Conservation (phyloP, 345 rosid genomes). For the Dovyalis caffra region DNA sequence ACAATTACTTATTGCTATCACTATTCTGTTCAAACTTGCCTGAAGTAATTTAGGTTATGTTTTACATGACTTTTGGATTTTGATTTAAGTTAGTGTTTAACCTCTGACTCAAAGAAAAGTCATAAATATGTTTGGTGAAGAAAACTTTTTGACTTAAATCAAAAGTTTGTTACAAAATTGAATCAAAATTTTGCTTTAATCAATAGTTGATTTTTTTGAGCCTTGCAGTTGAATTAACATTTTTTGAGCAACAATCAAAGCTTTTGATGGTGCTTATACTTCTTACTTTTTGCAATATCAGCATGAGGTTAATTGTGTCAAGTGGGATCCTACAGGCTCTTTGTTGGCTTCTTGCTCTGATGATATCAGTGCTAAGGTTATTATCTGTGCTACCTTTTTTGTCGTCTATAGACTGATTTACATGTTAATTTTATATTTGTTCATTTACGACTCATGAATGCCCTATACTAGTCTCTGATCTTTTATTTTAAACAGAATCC, state of each 20-base stretch:
- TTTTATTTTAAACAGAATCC: not conserved
- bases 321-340: conserved; percentile 98
- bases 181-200: too few species aligned
- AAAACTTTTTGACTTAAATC: too few species aligned
- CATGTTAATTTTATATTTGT: not conserved
- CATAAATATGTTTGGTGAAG: too few species aligned
- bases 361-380: conserved; percentile 93
- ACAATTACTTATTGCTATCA: conserved; percentile 6
- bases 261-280: conserved; percentile 17
- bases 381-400: not conserved
- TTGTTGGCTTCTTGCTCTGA: conserved; percentile 97
- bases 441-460: not conserved
- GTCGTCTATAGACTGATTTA: not conserved
- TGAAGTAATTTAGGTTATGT: not conserved
- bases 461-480: not conserved
- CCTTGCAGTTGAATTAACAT: not conserved
- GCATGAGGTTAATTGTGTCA: conserved; percentile 99
- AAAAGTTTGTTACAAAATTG: too few species aligned
- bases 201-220: too few species aligned
- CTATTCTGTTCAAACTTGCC: conserved; percentile 1
- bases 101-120: too few species aligned
- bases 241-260: not conserved
- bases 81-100: too few species aligned
- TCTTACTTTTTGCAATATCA: conserved; percentile 37
- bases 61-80: too few species aligned